Conservation (phyloP, 306 rosid genomes). For the Glycine soja region DNA sequence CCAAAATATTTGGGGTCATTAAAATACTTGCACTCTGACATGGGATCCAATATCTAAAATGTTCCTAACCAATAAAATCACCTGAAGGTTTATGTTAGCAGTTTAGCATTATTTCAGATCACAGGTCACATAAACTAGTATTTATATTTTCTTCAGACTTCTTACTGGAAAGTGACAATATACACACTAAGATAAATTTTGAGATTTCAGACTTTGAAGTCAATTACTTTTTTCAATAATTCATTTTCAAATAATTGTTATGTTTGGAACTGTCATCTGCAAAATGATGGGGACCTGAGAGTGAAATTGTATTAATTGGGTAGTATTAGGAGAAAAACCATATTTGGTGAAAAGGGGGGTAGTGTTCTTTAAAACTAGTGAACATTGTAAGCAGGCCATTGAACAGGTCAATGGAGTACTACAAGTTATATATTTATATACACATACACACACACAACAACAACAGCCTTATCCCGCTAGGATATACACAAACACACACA, state of each 20-base stretch:
- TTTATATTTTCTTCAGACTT: neutral
- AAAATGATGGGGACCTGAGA: neutral
- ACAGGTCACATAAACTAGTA: neutral
- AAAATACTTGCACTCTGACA: neutral
- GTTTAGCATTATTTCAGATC: neutral
- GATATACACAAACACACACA: neutral
- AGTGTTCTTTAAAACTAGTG: neutral
- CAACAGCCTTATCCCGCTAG: too few relatives aligned
- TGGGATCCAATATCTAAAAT: neutral
- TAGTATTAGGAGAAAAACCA: neutral
- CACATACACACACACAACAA: too few relatives aligned
- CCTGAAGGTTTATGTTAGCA: neutral
- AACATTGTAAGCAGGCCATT: neutral
- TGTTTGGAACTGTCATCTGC: slow-evolving; percentile 1
- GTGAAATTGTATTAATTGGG: neutral
- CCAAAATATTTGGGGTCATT: neutral
- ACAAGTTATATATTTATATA: neutral
- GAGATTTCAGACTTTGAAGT: too few relatives aligned
- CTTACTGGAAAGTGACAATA: neutral
- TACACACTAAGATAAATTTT: too few relatives aligned
- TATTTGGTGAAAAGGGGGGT: neutral
- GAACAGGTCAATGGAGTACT: neutral
- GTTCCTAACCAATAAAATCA: neutral
- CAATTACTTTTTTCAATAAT: slow-evolving; percentile 1
- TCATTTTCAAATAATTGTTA: neutral